phyloP scores from a whole-genome alignment of 371 early-diverging fungal species.

The Lichtheimia corymbifera region DNA sequence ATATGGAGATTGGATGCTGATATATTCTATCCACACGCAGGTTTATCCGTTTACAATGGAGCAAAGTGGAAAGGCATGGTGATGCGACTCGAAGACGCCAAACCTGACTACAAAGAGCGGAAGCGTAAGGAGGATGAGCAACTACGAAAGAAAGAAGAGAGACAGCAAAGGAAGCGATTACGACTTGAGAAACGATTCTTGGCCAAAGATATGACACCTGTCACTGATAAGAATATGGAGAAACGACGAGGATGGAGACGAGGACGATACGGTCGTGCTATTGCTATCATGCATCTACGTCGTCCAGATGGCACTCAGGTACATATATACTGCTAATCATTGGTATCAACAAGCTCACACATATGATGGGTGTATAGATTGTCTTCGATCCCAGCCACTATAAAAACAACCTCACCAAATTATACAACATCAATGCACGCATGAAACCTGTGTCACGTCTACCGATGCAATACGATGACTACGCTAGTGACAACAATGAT shows the following conservation, averaged over 20 bases:
- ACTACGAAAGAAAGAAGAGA: constrained; percentile 14
- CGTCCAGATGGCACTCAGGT: constrained; percentile 53
- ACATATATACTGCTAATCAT: constrained; percentile 3
- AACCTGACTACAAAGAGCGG: constrained; percentile 65
- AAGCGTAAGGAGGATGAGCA: constrained; percentile 34
- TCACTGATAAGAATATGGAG: constrained; percentile 72
- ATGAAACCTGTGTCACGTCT: constrained; percentile 47
- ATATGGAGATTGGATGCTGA: constrained; percentile 11
- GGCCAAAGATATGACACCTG: constrained; percentile 58
- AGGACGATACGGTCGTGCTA: constrained; percentile 78
- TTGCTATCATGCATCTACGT: constrained; percentile 68
- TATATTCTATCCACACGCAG: constrained; percentile 45
- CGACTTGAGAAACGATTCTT: constrained; percentile 26
- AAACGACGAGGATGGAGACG: constrained; percentile 72
- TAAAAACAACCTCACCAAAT: constrained; percentile 69
- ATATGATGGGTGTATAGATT: constrained; percentile 32
- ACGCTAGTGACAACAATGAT: constrained; percentile 1
- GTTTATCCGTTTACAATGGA: constrained; percentile 66
- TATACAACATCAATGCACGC: constrained; percentile 51
- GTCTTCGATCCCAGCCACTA: constrained; percentile 74
- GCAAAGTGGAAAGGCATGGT: constrained; percentile 88
- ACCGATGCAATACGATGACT: constrained; percentile 43
- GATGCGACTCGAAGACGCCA: constrained; percentile 79
- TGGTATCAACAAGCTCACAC: neutral
- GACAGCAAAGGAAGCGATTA: constrained; percentile 34